phyloP scores from a whole-genome alignment of 768 basidiomycete species.

The Kwoniella europaea region DNA sequence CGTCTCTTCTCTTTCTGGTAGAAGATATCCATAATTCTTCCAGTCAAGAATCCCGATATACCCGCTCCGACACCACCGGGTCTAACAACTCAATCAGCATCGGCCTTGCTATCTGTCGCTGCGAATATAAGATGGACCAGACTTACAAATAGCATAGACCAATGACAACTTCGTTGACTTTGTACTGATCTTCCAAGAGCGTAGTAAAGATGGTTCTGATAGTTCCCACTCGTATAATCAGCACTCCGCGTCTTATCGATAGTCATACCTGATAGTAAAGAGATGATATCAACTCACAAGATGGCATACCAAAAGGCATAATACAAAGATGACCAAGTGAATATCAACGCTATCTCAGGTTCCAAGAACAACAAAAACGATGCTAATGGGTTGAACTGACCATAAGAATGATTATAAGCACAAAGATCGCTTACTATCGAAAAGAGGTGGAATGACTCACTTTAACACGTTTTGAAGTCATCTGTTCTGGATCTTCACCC shows the following conservation, averaged over 20 bases:
- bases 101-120: not conserved
- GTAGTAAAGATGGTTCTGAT: slow-evolving; percentile 60
- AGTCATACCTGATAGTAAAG: not conserved
- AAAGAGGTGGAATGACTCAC: slow-evolving; percentile 20
- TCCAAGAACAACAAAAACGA: slow-evolving; percentile 47
- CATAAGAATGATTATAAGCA: not conserved
- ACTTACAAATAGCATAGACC: slow-evolving; percentile 73
- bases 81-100: not conserved
- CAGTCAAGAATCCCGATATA: slow-evolving; percentile 66
- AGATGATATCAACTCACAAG: slow-evolving; percentile 36
- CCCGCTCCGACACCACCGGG: slow-evolving; percentile 70
- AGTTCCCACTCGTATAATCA: slow-evolving; percentile 37
- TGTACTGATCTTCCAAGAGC: slow-evolving; percentile 67
- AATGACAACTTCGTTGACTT: slow-evolving; percentile 68
- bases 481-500: slow-evolving; percentile 23
- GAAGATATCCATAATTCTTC: slow-evolving; percentile 70
- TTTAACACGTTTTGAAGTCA: slow-evolving; percentile 34
- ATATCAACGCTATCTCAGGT: slow-evolving; percentile 47
- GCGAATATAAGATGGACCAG: too few species aligned
- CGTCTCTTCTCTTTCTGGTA: slow-evolving; percentile 62
- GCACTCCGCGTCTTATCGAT: too few species aligned
- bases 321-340: slow-evolving; percentile 42
- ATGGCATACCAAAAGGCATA: slow-evolving; percentile 51
- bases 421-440: not conserved
- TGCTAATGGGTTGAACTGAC: slow-evolving; percentile 46